Evolutionary conservation across 345 rosid species (phyloP).

Genomic region (Camelina sativa): DNA sequence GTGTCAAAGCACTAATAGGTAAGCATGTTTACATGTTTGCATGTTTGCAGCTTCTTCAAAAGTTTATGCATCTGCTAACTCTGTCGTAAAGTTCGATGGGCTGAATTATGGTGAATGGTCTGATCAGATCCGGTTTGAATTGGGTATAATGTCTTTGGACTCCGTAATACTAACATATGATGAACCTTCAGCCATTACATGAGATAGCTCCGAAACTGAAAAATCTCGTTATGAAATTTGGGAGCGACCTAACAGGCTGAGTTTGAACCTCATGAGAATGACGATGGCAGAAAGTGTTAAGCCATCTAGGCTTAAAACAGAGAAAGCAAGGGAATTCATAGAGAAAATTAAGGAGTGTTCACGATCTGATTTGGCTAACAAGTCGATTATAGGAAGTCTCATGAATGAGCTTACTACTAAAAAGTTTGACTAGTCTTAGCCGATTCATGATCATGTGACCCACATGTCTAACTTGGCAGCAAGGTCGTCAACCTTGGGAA

Average conservation of each 20-base stretch:
- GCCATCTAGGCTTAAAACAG: background rate
- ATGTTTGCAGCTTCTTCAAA: too few relatives aligned
- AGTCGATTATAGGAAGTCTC: background rate
- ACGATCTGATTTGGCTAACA: background rate
- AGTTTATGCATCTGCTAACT: background rate
- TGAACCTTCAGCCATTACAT: too few relatives aligned
- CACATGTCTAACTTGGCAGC: slow-evolving; percentile 13
- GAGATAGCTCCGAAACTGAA: too few relatives aligned
- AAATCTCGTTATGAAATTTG: too few relatives aligned
- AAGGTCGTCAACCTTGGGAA: background rate
- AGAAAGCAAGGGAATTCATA: slow-evolving; percentile 7
- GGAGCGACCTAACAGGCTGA: too few relatives aligned
- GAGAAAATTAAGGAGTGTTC: background rate
- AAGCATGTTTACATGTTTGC: too few relatives aligned
- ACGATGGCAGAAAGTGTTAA: too few relatives aligned
- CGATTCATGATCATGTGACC: slow-evolving; percentile 13
- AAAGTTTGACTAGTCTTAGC: background rate
- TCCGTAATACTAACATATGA: too few relatives aligned
- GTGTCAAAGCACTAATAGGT: too few relatives aligned
- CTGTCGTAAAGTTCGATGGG: slow-evolving; percentile 13
- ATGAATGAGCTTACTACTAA: background rate
- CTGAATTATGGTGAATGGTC: slow-evolving; percentile 2
- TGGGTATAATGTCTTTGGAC: too few relatives aligned
- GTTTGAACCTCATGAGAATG: too few relatives aligned
- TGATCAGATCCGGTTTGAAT: background rate